Evolutionary conservation across 2,329 filamentous ascomycete genomes (phyloP).

Genomic region (Phialophora chinensis): DNA sequence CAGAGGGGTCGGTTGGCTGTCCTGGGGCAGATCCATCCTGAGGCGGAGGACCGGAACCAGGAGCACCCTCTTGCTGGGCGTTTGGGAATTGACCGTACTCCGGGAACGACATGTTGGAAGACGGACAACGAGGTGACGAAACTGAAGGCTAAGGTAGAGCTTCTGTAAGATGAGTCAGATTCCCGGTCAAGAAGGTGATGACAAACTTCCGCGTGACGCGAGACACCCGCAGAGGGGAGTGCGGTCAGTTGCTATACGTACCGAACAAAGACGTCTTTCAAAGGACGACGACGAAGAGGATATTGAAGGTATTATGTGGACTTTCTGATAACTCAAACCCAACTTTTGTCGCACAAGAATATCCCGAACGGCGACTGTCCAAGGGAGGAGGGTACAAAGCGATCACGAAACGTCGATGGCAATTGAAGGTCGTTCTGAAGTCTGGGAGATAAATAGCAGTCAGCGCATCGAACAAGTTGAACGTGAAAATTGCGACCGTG

Average conservation of each 20-base stretch:
- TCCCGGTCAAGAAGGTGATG: slow-evolving; percentile 2
- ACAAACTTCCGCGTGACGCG: neutral
- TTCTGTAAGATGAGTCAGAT: slow-evolving; percentile 29
- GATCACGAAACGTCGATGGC: slow-evolving; percentile 31
- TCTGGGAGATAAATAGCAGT: slow-evolving; percentile 24
- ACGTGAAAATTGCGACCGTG: neutral
- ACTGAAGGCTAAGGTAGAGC: slow-evolving; percentile 21
- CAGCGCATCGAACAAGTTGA: slow-evolving; percentile 20
- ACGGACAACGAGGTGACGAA: slow-evolving; percentile 26
- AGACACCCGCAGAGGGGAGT: neutral
- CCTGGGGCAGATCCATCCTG: slow-evolving; percentile 59
- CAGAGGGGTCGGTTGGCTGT: slow-evolving; percentile 50
- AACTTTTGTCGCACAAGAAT: slow-evolving; percentile 37
- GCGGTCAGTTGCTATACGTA: neutral
- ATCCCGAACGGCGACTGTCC: slow-evolving; percentile 32
- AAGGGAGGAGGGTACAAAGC: slow-evolving; percentile 33
- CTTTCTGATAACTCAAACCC: slow-evolving; percentile 22
- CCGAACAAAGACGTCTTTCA: slow-evolving; percentile 19
- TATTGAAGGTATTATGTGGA: slow-evolving; percentile 32
- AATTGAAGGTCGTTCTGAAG: slow-evolving; percentile 33
- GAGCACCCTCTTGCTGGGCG: slow-evolving; percentile 61
- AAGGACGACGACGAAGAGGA: slow-evolving; percentile 21
- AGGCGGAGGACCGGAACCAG: slow-evolving; percentile 54
- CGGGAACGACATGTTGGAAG: slow-evolving; percentile 64
- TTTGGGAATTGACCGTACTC: slow-evolving; percentile 69